Base-by-base conservation (phyloP, 495 filamentous ascomycete genomes). In the Talaromyces ruber region DNA sequence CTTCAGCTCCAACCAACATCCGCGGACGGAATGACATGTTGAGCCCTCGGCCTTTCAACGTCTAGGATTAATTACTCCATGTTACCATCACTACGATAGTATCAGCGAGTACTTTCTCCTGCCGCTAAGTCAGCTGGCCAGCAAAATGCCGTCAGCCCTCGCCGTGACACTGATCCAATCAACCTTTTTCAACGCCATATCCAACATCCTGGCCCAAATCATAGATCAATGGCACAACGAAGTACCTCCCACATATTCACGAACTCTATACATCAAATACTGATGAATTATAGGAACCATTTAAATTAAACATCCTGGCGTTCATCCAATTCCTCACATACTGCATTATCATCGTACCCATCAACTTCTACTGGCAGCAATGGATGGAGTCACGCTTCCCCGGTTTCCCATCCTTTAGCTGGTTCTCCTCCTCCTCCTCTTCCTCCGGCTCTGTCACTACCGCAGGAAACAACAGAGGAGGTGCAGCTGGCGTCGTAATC, bases 341-440 rank as follows among this genome's bases (percentile, higher is more conserved):
- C 76, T 80, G 86, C 55, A 70, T 91, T 28, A 64, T 97, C 57
- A 88, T 82, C 67, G 86, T 88, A 16, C 93, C 94, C 4, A 88
- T 89, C 22, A 98, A 98, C 75, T 89, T 91, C 73, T 74, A 89
- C 66, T 98, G 92, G 92, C 92, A 90, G 71, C 77, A 73, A 63
- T 81, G 69, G 64, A 75, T 88, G 52, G 86, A 88, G 67, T 63
- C 71, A 26, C 67, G 64, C 0, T 86, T 81, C 63, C 84, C 85
- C 5, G 81, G 79, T 11, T 70, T 75, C 62, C 68, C 72, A 11
- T 62, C 45, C 1, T 9, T 57, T 81, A 77, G 72, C 73, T 76
- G 9, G 79, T 76, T 62, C 68, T 84, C 50, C 79, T 84, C 64
- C 79, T 84, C 64, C 69, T 70, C n/a, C 62, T 75, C 58, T 81